phyloP scores from a whole-genome alignment of 2,329 filamentous ascomycete genomes.

The Nannizziopsis arthrosporioides region DNA sequence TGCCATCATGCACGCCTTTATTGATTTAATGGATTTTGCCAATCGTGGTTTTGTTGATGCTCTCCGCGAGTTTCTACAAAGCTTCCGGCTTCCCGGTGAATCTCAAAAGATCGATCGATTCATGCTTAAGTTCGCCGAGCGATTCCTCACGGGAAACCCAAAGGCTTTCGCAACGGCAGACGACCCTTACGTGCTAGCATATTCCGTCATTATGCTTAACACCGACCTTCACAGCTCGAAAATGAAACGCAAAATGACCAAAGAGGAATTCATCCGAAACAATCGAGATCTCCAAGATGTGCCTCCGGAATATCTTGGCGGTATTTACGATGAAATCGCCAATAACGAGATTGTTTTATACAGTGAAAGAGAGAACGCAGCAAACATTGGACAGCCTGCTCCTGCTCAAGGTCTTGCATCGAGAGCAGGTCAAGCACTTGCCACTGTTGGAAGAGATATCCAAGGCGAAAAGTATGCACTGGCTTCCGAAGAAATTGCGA shows the following conservation, averaged over 20 bases:
- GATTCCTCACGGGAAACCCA: slow-evolving; percentile 87
- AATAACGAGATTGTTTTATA: slow-evolving; percentile 87
- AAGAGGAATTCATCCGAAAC: slow-evolving; percentile 97
- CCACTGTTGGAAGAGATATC: slow-evolving; percentile 80
- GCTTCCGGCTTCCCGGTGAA: slow-evolving; percentile 88
- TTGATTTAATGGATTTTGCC: slow-evolving; percentile 86
- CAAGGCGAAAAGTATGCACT: slow-evolving; percentile 89
- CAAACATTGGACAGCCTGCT: slow-evolving; percentile 58
- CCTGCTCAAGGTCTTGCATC: slow-evolving; percentile 60
- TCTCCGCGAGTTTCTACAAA: slow-evolving; percentile 79
- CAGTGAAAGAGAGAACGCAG: slow-evolving; percentile 81
- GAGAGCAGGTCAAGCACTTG: slow-evolving; percentile 75
- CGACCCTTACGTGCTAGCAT: slow-evolving; percentile 89
- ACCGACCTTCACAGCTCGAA: slow-evolving; percentile 90
- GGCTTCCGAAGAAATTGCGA: slow-evolving; percentile 87
- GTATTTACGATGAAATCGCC: slow-evolving; percentile 85
- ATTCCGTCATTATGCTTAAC: slow-evolving; percentile 94
- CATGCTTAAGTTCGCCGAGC: slow-evolving; percentile 97
- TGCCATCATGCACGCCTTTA: slow-evolving; percentile 96
- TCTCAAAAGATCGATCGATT: slow-evolving; percentile 98
- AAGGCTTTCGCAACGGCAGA: slow-evolving; percentile 97
- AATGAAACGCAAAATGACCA: slow-evolving; percentile 78
- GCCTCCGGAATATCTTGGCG: slow-evolving; percentile 78
- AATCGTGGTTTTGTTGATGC: slow-evolving; percentile 89
- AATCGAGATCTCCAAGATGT: slow-evolving; percentile 89